A percentile compares a stretch with the other conserved stretches of the same genome.
These are phyloP conservation scores for Russula emetica DNA, from an alignment of 768 basidiomycete genomes.

Conservation along the genomic window DNA sequence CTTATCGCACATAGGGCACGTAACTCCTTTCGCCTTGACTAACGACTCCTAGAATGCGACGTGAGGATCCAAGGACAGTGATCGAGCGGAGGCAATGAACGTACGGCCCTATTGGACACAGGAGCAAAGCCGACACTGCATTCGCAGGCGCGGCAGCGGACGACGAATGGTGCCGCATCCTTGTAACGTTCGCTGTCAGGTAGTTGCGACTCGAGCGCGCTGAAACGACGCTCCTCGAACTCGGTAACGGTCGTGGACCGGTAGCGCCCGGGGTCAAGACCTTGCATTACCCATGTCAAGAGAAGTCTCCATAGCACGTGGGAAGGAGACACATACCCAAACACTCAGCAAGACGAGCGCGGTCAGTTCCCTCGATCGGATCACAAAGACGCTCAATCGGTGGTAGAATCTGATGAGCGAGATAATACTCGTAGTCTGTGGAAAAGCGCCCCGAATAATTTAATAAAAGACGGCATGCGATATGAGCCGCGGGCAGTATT, in stretches of 20 bases:
- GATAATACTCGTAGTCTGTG: constrained; percentile 86
- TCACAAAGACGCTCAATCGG: constrained; percentile 95
- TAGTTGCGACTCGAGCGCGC: constrained; percentile 82
- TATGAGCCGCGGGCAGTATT: constrained; percentile 19
- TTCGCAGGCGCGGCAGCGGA: constrained; percentile 76
- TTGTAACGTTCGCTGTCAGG: constrained; percentile 86
- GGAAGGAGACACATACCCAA: constrained; percentile 54
- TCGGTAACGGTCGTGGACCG: constrained; percentile 37
- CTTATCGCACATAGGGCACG: constrained; percentile 64
- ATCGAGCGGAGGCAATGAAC: constrained; percentile 19
- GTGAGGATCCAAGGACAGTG: background rate
- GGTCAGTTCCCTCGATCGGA: constrained; percentile 92
- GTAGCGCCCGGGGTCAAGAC: constrained; percentile 59
- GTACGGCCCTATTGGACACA: constrained; percentile 55
- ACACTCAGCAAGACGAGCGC: constrained; percentile 88
- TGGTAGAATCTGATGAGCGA: constrained; percentile 87
- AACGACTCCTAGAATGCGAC: constrained; percentile 52
- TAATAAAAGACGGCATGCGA: constrained; percentile 9
- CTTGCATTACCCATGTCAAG: constrained; percentile 33
- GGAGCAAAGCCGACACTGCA: constrained; percentile 54
- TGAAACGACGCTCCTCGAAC: constrained; percentile 61
- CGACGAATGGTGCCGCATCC: constrained; percentile 61
- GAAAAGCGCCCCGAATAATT: background rate
- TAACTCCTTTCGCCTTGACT: constrained; percentile 57
- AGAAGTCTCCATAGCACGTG: background rate